phyloP scores from a whole-genome alignment of 257 asterid genomes.

The Perilla frutescens region DNA sequence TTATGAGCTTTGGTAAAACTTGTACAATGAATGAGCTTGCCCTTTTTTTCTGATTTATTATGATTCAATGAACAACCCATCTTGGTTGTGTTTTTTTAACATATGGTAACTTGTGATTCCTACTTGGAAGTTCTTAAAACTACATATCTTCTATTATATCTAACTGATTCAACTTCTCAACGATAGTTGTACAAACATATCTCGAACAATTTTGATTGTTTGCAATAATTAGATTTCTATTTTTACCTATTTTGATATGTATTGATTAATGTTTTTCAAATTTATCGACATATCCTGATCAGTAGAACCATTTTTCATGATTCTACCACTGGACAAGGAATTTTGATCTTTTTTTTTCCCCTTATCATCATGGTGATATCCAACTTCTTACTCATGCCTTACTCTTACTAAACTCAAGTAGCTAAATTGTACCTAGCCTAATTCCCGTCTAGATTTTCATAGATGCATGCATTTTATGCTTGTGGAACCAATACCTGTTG shows the following conservation, averaged over 20 bases:
- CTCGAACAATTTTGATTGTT: background rate
- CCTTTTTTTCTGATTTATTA: conserved; percentile 11
- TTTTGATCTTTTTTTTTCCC: background rate
- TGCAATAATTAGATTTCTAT: background rate
- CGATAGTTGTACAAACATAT: background rate
- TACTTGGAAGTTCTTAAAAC: conserved; percentile 8
- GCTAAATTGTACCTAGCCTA: background rate
- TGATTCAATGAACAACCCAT: conserved; percentile 13
- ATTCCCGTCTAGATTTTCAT: background rate
- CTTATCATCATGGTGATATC: conserved; percentile 6
- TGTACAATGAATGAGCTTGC: background rate
- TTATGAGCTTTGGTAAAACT: background rate
- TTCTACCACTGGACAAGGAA: conserved; percentile 10
- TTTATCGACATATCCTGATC: background rate
- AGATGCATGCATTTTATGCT: background rate
- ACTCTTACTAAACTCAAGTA: background rate
- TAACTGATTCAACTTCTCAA: conserved; percentile 14
- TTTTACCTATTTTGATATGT: background rate
- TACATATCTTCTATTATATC: background rate
- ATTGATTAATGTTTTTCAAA: conserved; percentile 10
- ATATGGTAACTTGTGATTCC: conserved; percentile 10
- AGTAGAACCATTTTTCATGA: background rate
- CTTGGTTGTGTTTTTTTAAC: background rate
- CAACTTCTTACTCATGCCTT: conserved; percentile 2
- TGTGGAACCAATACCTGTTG: background rate